Conservation (phyloP, 306 rosid genomes). For the Cucurbita maxima region DNA sequence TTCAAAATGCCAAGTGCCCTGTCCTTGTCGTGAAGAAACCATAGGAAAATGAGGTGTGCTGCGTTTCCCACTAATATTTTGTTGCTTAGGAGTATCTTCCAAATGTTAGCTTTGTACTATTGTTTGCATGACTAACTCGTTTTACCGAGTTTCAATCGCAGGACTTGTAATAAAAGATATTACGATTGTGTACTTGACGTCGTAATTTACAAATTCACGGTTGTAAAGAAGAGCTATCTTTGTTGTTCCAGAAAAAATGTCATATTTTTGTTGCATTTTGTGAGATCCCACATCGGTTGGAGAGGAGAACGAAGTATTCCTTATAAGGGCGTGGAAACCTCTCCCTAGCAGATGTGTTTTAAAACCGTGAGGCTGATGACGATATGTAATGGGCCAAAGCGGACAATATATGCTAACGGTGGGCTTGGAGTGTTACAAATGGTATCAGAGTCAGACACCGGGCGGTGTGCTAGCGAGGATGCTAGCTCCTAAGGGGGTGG, state of each 20-base stretch:
- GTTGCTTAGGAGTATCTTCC: neutral
- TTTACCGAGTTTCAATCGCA: neutral
- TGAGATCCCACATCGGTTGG: too few species aligned
- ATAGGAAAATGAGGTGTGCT: neutral
- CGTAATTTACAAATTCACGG: neutral
- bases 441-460: too few species aligned
- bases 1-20: conserved; percentile 38
- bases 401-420: too few species aligned
- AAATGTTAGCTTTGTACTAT: neutral
- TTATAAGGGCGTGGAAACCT: too few species aligned
- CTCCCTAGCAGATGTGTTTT: too few species aligned
- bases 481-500: too few species aligned
- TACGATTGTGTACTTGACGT: neutral
- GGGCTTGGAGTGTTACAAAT: too few species aligned
- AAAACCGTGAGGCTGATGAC: too few species aligned
- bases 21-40: conserved; percentile 44
- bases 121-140: neutral
- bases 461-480: too few species aligned
- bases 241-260: neutral
- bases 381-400: too few species aligned
- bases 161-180: neutral
- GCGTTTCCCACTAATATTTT: neutral
- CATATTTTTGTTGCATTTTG: neutral
- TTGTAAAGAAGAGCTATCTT: neutral
- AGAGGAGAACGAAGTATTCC: too few species aligned